A percentile compares a stretch with the other conserved stretches of the same genome.
These are phyloP conservation scores for Zasmidium angulare DNA, from an alignment of 2,329 filamentous ascomycete species.

Conservation along the genomic window DNA sequence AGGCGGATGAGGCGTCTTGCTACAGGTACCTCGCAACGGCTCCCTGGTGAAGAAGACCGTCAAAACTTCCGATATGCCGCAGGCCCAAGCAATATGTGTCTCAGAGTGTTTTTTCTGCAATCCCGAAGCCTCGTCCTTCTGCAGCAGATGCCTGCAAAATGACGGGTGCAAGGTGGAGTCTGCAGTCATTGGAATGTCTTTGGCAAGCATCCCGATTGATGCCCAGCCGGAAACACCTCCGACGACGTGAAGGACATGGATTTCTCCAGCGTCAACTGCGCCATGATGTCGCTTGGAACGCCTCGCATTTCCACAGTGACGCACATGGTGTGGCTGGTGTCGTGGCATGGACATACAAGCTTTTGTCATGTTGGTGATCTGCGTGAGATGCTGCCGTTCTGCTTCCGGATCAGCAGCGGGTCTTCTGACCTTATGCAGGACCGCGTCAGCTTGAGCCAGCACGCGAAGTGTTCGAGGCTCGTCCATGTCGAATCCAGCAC, in stretches of 20 bases:
- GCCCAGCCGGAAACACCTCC: neutral
- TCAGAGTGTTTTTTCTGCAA: no score
- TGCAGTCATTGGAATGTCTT: no score
- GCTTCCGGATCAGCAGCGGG: conserved; percentile 14
- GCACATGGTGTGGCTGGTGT: conserved; percentile 17
- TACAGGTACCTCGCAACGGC: conserved; percentile 18
- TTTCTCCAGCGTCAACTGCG: no score
- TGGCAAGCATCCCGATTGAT: no score
- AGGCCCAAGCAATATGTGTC: no score
- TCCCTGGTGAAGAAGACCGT: conserved; percentile 5
- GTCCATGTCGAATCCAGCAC: no score
- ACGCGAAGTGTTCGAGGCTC: neutral
- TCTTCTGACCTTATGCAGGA: conserved; percentile 20
- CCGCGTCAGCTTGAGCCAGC: conserved; percentile 18
- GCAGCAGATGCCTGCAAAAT: no score
- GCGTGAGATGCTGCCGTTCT: conserved; percentile 9
- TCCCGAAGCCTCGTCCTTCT: no score
- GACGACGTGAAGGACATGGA: neutral
- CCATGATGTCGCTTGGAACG: neutral
- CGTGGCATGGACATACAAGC: conserved; percentile 6
- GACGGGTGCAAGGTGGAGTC: no score
- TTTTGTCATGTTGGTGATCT: conserved; percentile 16
- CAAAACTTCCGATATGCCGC: neutral
- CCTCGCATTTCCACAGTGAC: conserved; percentile 2
- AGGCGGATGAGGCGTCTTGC: conserved; percentile 11